Percentiles rank a stretch among this genome's conserved stretches.
Evolutionary conservation across 2,329 filamentous ascomycete species (phyloP).

Genomic region (Fusarium nodosum): DNA sequence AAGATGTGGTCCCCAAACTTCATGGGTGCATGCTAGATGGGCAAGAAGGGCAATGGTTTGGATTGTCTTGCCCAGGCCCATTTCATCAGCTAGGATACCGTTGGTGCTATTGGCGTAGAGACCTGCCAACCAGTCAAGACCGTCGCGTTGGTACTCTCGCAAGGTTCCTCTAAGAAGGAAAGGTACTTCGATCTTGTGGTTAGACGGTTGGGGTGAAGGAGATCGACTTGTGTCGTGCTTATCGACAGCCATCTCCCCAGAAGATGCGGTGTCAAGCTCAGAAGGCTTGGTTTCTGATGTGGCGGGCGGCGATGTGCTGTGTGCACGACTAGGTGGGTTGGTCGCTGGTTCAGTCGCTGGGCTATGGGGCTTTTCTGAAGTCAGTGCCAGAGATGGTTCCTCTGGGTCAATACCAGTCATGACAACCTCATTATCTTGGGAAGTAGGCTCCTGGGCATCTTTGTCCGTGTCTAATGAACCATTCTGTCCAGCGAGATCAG

Average conservation of each 20-base stretch:
- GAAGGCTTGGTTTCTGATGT: slow-evolving; percentile 66
- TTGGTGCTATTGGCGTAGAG: slow-evolving; percentile 94
- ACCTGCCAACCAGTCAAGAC: slow-evolving; percentile 96
- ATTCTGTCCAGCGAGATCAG: neutral
- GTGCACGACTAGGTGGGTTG: slow-evolving; percentile 58
- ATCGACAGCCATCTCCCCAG: slow-evolving; percentile 54
- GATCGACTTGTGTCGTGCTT: slow-evolving; percentile 52
- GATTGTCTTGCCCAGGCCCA: slow-evolving; percentile 98
- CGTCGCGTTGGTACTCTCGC: slow-evolving; percentile 95
- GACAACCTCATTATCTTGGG: slow-evolving; percentile 48
- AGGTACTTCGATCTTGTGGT: slow-evolving; percentile 78
- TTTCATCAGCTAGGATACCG: slow-evolving; percentile 96
- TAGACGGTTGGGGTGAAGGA: slow-evolving; percentile 52
- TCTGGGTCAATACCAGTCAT: slow-evolving; percentile 51
- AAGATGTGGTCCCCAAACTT: slow-evolving; percentile 95
- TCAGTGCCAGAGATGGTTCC: slow-evolving; percentile 33
- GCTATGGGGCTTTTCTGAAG: slow-evolving; percentile 52
- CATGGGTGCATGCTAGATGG: slow-evolving; percentile 89
- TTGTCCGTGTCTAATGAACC: neutral
- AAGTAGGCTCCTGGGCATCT: neutral
- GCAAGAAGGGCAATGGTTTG: slow-evolving; percentile 96
- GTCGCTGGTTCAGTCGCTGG: slow-evolving; percentile 61
- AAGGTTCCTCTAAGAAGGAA: slow-evolving; percentile 88
- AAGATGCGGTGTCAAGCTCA: slow-evolving; percentile 61
- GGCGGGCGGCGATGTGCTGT: slow-evolving; percentile 61